Conservation (phyloP, 2,329 filamentous ascomycete species). For the Cytospora paraplurivora region DNA sequence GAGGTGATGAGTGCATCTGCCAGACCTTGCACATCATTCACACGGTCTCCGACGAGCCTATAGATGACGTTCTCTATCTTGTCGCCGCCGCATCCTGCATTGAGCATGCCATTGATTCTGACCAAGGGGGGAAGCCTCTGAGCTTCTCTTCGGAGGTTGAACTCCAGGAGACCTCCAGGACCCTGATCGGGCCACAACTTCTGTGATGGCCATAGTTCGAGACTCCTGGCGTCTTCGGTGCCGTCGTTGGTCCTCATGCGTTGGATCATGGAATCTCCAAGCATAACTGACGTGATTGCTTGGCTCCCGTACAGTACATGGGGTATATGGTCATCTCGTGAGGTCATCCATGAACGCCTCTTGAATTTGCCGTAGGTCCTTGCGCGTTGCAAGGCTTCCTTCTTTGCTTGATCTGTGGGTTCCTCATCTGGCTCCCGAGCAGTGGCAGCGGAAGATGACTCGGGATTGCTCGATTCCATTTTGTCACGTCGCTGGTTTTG, state of each 20-base stretch:
- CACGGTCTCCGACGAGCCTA: slow-evolving; percentile 28
- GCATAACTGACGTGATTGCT: slow-evolving; percentile 19
- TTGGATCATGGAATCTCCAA: slow-evolving; percentile 35
- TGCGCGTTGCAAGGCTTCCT: not conserved
- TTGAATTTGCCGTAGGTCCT: not conserved
- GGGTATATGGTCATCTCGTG: not conserved
- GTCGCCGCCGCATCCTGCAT: slow-evolving; percentile 34
- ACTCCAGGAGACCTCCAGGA: not conserved
- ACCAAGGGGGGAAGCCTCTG: not conserved
- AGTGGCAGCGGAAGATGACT: not conserved
- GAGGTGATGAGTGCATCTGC: not conserved
- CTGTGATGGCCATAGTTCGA: slow-evolving; percentile 29
- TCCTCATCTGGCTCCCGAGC: not conserved
- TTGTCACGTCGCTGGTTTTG: not conserved
- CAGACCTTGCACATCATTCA: not conserved
- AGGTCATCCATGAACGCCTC: not conserved
- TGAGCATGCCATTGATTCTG: slow-evolving; percentile 25
- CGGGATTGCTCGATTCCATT: not conserved
- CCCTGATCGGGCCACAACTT: slow-evolving; percentile 4
- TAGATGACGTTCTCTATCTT: slow-evolving; percentile 33
- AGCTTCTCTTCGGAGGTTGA: not conserved
- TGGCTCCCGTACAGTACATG: not conserved
- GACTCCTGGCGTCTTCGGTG: slow-evolving; percentile 27
- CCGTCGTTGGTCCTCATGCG: slow-evolving; percentile 31
- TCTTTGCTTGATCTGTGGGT: not conserved